phyloP scores from a whole-genome alignment of 2,329 filamentous ascomycete species.

The Purpureocillium lavendulum region DNA sequence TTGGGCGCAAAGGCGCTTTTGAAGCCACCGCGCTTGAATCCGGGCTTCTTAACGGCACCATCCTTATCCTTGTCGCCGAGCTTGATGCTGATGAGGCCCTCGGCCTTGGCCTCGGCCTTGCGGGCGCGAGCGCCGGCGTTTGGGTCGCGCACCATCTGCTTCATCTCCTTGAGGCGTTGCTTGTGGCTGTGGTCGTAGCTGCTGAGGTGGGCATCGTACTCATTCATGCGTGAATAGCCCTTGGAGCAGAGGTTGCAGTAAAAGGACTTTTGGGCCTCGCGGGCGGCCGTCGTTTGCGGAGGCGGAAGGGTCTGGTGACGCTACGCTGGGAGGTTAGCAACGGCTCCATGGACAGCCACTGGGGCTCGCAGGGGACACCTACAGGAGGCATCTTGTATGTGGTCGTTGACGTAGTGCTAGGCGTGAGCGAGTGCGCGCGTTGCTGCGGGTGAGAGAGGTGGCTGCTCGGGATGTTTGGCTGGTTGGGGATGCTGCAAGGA shows the following conservation, averaged over 20 bases:
- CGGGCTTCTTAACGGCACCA: conserved; percentile 50
- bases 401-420: not conserved
- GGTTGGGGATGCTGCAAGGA: too few species aligned
- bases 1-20: conserved; percentile 64
- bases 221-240: conserved; percentile 89
- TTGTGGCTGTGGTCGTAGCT: conserved; percentile 96
- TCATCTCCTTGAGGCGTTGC: conserved; percentile 82
- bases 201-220: conserved; percentile 89
- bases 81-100: conserved; percentile 62
- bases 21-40: conserved; percentile 77
- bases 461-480: too few species aligned
- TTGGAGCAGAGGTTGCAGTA: conserved; percentile 86
- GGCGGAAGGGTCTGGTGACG: conserved; percentile 50
- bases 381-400: conserved; percentile 45
- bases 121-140: conserved; percentile 55
- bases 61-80: conserved; percentile 28
- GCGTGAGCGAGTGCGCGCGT: not conserved
- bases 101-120: conserved; percentile 63
- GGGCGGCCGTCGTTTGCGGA: conserved; percentile 54
- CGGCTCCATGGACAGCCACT: conserved; percentile 26
- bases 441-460: not conserved
- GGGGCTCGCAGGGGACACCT: conserved; percentile 34
- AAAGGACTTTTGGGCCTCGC: conserved; percentile 71
- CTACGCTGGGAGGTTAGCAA: conserved; percentile 19
- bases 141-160: conserved; percentile 69